Percentiles rank a stretch among this genome's conserved stretches.
Evolutionary conservation across 2,329 filamentous ascomycete genomes (phyloP).

Genomic region (Dothistroma septosporum): DNA sequence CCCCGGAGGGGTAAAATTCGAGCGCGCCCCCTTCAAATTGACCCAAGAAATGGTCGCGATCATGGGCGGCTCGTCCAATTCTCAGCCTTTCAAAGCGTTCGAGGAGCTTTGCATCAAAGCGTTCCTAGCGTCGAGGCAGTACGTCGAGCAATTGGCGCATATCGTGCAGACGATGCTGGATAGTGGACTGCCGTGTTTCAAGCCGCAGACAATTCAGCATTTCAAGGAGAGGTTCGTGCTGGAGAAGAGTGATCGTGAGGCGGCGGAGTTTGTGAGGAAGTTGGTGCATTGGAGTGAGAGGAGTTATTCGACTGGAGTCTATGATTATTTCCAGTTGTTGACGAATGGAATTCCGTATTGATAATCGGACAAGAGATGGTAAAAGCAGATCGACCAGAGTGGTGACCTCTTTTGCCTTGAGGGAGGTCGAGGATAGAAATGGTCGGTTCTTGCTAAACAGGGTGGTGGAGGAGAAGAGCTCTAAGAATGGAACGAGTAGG

Average conservation of each 20-base stretch:
- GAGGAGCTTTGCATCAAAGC: slow-evolving; percentile 95
- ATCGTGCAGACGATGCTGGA: slow-evolving; percentile 95
- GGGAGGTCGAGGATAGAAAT: neutral
- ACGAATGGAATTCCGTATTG: slow-evolving; percentile 97
- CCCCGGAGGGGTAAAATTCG: slow-evolving; percentile 93
- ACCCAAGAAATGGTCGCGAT: slow-evolving; percentile 98
- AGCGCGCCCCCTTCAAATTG: slow-evolving; percentile 96
- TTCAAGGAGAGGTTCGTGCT: slow-evolving; percentile 90
- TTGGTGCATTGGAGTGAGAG: slow-evolving; percentile 85
- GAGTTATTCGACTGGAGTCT: slow-evolving; percentile 87
- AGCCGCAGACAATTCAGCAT: slow-evolving; percentile 87
- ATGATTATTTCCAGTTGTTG: slow-evolving; percentile 95
- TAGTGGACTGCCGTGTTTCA: slow-evolving; percentile 94
- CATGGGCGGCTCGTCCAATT: slow-evolving; percentile 79
- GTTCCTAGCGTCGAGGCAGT: slow-evolving; percentile 81
- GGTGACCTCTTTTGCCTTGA: neutral
- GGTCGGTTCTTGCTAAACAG: no score
- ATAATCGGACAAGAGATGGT: neutral
- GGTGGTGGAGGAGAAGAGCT: no score
- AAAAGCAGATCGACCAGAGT: neutral
- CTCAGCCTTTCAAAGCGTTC: slow-evolving; percentile 91
- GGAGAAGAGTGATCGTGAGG: slow-evolving; percentile 86
- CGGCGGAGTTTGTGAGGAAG: slow-evolving; percentile 88
- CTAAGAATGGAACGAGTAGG: no score
- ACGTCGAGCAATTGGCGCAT: slow-evolving; percentile 83